Percentiles rank a stretch among this genome's conserved stretches.
These are phyloP conservation scores for Castanea crenata DNA, from an alignment of 306 rosid species.

Conservation along the genomic window DNA sequence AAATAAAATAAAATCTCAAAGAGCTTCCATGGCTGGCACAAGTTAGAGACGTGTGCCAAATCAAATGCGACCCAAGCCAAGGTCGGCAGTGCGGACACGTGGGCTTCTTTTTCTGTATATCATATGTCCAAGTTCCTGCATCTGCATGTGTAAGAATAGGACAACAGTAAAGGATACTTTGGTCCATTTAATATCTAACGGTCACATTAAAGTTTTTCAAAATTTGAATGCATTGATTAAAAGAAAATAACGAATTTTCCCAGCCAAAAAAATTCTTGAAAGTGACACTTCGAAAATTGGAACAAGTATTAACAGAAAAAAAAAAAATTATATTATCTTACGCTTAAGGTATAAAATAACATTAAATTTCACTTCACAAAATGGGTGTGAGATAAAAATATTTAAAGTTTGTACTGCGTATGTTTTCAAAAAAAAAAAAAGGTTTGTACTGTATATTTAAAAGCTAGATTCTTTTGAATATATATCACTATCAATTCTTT, in stretches of 20 bases:
- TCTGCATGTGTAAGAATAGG: slow-evolving; percentile 21
- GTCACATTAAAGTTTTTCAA: not conserved
- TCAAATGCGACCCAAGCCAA: not conserved
- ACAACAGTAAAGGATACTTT: not conserved
- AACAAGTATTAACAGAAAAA: not conserved
- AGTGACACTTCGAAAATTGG: not conserved
- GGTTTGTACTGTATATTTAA: too few relatives aligned
- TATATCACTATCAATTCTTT: too few relatives aligned
- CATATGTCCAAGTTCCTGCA: slow-evolving; percentile 16
- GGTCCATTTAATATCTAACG: not conserved
- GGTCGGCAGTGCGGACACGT: slow-evolving; percentile 16
- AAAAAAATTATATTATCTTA: too few relatives aligned
- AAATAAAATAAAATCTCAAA: not conserved
- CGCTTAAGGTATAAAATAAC: too few relatives aligned
- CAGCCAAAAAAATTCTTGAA: not conserved
- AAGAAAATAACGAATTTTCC: not conserved
- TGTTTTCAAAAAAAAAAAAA: too few relatives aligned
- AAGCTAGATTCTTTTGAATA: too few relatives aligned
- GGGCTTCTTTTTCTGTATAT: slow-evolving; percentile 11
- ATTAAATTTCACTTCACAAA: too few relatives aligned
- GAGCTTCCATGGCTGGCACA: not conserved
- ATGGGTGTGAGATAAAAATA: too few relatives aligned
- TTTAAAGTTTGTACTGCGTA: too few relatives aligned
- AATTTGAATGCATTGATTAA: not conserved
- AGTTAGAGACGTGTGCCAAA: slow-evolving; percentile 1